Conservation (phyloP, 73 alveolate species). For the Paramecium pentaurelia region DNA sequence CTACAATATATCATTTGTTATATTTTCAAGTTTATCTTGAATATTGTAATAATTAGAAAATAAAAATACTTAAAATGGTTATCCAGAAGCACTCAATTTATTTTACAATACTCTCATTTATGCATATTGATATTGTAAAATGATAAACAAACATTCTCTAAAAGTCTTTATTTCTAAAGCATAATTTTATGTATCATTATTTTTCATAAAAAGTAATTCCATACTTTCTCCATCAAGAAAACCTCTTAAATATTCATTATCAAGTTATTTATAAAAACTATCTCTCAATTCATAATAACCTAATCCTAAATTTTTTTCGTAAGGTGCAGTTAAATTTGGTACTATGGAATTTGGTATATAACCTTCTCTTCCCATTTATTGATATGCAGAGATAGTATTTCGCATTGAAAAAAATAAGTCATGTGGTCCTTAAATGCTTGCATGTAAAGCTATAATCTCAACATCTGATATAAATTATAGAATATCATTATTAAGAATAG, state of each 20-base stretch:
- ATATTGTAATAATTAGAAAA: not conserved
- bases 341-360: not conserved
- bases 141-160: not conserved
- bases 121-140: not conserved
- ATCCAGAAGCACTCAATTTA: not conserved
- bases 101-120: not conserved
- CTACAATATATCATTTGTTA: not conserved
- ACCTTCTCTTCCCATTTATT: slow-evolving; percentile 8
- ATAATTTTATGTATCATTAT: not conserved
- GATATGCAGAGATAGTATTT: slow-evolving; percentile 19
- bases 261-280: not conserved
- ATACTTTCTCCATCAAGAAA: not conserved
- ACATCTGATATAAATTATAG: not conserved
- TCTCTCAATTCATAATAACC: slow-evolving; percentile 9
- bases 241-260: not conserved
- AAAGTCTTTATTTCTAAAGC: not conserved
- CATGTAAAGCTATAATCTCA: slow-evolving; percentile 8
- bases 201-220: not conserved
- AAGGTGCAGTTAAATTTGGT: not conserved
- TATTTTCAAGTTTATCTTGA: not conserved
- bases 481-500: not conserved
- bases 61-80: not conserved
- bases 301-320: not conserved
- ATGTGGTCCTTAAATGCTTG: slow-evolving; percentile 10
- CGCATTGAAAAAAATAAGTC: not conserved